Base-by-base conservation (phyloP, 768 basidiomycete species). In the Boletellus ananas region DNA sequence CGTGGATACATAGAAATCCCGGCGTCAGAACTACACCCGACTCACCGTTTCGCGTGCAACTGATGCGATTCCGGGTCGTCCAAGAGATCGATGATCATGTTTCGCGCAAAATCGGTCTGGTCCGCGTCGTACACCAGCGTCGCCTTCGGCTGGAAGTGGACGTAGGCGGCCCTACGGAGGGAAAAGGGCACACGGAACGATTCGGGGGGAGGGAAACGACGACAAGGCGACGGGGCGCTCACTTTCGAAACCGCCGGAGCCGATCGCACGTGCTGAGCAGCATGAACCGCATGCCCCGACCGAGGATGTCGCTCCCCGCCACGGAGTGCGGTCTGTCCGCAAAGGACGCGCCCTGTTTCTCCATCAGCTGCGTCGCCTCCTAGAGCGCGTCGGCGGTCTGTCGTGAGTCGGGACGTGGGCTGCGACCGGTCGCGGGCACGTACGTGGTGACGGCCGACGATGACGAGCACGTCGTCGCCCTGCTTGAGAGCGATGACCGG, bases 171-270 rank as follows among this genome's bases (percentile, higher is more conserved):
- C 45, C 80, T 80, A 23, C 23, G 6, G 6, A 6, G 18, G 18
- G 4, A 3, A 4, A 12, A 18, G 33, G 9, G 3, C 16, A 36
- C 46, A 1, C 31, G 25, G 9, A 11, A 16, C n/a, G 6, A 42
- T 20, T 31, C 43, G 45, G 18, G 2, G 21, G 4, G 10, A 17
- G n/a, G 1, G 1, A 1, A 3, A 50, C 4, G 18, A 29, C 9
- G n/a, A 27, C 4, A 27, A 27, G n/a, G 25, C 25, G 25, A 27
- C 4, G 12, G 36, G 0, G 17, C 23, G 23, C 47, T 37, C 33
- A 79, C 80, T 76, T 76, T 45, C 81, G 71, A 64, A 81, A 78
- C 55, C 78, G 78, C 64, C 79, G 79, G 42, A 83, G 76, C 33
- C 78, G 64, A n/a, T 81, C 80, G 0, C 80, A 79, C 0, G 73